A percentile compares a stretch with the other conserved stretches of the same genome.
Evolutionary conservation across 768 basidiomycete species (phyloP).

Genomic region (Cyclocybe cylindracea): DNA sequence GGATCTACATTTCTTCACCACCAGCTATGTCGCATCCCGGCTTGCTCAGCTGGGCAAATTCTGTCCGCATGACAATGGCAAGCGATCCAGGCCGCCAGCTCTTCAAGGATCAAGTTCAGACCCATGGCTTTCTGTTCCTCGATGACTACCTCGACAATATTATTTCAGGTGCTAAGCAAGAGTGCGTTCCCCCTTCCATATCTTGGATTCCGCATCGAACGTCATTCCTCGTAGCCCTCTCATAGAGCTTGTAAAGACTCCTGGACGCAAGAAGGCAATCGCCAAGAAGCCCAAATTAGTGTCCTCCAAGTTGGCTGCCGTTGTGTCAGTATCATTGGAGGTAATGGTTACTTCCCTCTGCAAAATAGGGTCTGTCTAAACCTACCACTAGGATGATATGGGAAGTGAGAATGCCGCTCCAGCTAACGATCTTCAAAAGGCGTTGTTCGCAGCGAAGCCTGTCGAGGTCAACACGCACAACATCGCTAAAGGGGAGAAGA

Average conservation of each 20-base stretch:
- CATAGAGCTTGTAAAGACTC: constrained; percentile 83
- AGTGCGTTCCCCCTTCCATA: constrained; percentile 40
- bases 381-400: constrained; percentile 30
- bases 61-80: constrained; percentile 67
- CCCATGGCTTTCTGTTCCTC: constrained; percentile 77
- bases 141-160: constrained; percentile 79
- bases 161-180: constrained; percentile 62
- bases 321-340: constrained; percentile 43
- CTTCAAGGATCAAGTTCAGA: constrained; percentile 74
- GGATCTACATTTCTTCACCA: not conserved
- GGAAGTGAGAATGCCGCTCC: constrained; percentile 42
- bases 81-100: constrained; percentile 71
- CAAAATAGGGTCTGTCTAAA: not conserved
- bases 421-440: constrained; percentile 48
- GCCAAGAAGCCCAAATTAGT: constrained; percentile 49
- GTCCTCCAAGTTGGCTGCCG: constrained; percentile 45
- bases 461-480: constrained; percentile 2
- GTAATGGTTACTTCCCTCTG: constrained; percentile 28
- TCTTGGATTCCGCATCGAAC: not conserved
- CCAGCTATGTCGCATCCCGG: constrained; percentile 45
- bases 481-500: not conserved
- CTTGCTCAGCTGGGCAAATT: constrained; percentile 70
- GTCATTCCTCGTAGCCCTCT: constrained; percentile 50
- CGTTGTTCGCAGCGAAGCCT: constrained; percentile 37
- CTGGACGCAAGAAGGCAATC: constrained; percentile 67